Base-by-base conservation (phyloP, 108 stramenopile species). In the Fistulifera solaris region DNA sequence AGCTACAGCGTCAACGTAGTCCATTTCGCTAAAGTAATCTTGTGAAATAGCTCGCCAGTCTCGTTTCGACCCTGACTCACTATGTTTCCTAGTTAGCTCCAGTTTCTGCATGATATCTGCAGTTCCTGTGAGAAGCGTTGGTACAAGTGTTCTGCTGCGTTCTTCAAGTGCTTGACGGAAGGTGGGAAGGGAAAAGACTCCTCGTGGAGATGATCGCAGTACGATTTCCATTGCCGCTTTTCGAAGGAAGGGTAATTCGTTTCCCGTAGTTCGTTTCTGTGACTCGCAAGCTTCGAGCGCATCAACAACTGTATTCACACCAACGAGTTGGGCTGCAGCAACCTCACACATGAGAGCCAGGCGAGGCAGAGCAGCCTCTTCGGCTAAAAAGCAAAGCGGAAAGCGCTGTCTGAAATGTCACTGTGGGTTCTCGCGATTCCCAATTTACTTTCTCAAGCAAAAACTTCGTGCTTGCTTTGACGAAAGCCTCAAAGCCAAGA, bases 291-390 rank as follows among this genome's bases (percentile, higher is more conserved):
- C 57, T 25, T 68, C 52, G 0, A 93, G 68, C 12, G 83, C 84
- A 28, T 84, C 76, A 18, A 80, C 56, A 26, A 88, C 78, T 48
- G 77, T 83, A n/a, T 61, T 44, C 17, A 48, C 38, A 24, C 55
- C 45, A 13, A 87, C 68, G 10, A 93, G 67, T 49, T 72, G 63
- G 2, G 83, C 69, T 10, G 90, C 86, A 23, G 85, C 82, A 40
- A 88, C 55, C 71, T 93, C 90, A 44, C 87, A 88, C 90, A 93
- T 93, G 16, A 88, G 71, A 26, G 80, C 75, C 5, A 93, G 61
- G 5, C 87, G 71, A 16, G 77, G 76, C 57, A 93, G 54, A 19
- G 70, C 61, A 4, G 90, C 86, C 55, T 86, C 84, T 58, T 93
- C 87, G 1, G 87, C 90, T 14, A 93, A 60, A n/a, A 15, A 42